Evolutionary conservation across 2,329 filamentous ascomycete genomes (phyloP).

Genomic region (Scolecobasidium constrictum): DNA sequence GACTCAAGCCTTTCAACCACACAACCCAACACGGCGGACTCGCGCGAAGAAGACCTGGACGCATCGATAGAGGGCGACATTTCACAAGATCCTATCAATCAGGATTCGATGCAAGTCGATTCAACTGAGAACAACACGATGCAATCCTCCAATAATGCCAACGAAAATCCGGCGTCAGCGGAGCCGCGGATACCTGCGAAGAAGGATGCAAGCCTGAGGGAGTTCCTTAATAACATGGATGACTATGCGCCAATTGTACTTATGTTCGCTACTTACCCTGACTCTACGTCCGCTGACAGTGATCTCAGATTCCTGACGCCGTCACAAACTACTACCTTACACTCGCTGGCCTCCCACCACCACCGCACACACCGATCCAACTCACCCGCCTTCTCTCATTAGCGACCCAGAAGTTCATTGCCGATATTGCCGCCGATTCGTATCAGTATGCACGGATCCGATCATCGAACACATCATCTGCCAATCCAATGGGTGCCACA

Average conservation of each 20-base stretch:
- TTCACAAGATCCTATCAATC: constrained; percentile 15
- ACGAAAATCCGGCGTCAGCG: background rate
- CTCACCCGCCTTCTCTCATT: constrained; percentile 89
- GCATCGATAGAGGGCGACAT: constrained; percentile 7
- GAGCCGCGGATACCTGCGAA: constrained; percentile 62
- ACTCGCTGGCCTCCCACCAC: constrained; percentile 84
- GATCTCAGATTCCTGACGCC: constrained; percentile 94
- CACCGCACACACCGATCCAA: constrained; percentile 79
- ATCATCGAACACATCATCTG: constrained; percentile 79
- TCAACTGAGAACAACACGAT: background rate
- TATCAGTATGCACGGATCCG: constrained; percentile 97
- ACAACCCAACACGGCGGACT: background rate
- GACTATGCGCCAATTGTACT: constrained; percentile 93
- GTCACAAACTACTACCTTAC: constrained; percentile 98
- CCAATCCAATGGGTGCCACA: constrained; percentile 83
- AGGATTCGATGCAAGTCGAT: constrained; percentile 30
- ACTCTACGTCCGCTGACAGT: background rate
- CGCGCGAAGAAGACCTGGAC: constrained; percentile 4
- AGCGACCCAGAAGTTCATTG: constrained; percentile 98
- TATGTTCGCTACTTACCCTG: constrained; percentile 12
- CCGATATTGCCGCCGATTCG: constrained; percentile 91
- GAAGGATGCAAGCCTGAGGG: constrained; percentile 85
- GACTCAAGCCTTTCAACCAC: background rate
- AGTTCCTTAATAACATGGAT: constrained; percentile 94
- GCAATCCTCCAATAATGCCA: background rate